Percentiles rank a stretch among this genome's conserved stretches.
These are phyloP conservation scores for Neonectria faginata DNA, from an alignment of 2,329 filamentous ascomycete genomes.

Conservation along the genomic window DNA sequence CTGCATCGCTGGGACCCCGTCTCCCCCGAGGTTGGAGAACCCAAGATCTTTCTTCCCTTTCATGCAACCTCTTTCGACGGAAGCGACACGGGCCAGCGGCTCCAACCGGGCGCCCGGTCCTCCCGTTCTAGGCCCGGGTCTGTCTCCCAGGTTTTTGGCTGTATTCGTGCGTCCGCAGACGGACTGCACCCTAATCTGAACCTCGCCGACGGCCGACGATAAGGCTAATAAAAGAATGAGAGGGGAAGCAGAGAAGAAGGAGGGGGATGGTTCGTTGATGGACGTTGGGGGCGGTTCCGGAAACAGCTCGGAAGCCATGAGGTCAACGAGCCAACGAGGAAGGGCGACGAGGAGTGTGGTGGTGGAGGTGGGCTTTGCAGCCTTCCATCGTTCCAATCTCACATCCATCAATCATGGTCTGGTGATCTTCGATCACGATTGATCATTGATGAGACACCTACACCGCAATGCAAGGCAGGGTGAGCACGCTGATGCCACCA, in stretches of 20 bases:
- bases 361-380: conserved; percentile 8
- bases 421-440: conserved; percentile 24
- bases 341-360: neutral
- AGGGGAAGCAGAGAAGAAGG: neutral
- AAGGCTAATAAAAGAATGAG: conserved; percentile 5
- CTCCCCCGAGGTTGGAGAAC: conserved; percentile 24
- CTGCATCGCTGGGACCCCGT: conserved; percentile 17
- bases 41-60: conserved; percentile 27
- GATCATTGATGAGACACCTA: conserved; percentile 7
- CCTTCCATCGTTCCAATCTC: conserved; percentile 28
- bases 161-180: neutral
- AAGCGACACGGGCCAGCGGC: conserved; percentile 42
- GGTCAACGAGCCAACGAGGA: neutral
- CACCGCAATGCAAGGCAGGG: conserved; percentile 3
- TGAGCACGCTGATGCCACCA: conserved; percentile 23
- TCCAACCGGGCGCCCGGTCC: conserved; percentile 40
- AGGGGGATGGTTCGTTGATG: conserved; percentile 7
- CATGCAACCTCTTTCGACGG: conserved; percentile 33
- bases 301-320: conserved; percentile 20
- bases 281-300: conserved; percentile 10
- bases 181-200: conserved; percentile 1
- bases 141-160: neutral
- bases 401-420: conserved; percentile 18
- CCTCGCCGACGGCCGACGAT: conserved; percentile 2
- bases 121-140: conserved; percentile 16